Evolutionary conservation across 2,329 filamentous ascomycete genomes (phyloP).

Genomic region (Fusarium metavorans): DNA sequence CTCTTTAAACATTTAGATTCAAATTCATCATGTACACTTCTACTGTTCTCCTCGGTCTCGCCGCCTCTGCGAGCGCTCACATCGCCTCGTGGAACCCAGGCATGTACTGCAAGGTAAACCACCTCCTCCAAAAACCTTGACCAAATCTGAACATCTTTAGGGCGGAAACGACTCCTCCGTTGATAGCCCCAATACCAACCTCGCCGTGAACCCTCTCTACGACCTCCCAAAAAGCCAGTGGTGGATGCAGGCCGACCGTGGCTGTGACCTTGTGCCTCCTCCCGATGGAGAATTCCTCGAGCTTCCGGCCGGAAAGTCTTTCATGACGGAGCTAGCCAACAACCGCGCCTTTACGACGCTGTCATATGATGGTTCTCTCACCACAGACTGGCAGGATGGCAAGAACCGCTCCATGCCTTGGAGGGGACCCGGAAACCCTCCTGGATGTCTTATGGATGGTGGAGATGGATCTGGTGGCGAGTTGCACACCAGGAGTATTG

Average conservation of each 20-base stretch:
- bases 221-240: slow-evolving; percentile 58
- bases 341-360: slow-evolving; percentile 63
- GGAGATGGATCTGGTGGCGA: slow-evolving; percentile 56
- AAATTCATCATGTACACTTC: slow-evolving; percentile 35
- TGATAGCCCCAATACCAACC: slow-evolving; percentile 58
- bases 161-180: slow-evolving; percentile 47
- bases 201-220: slow-evolving; percentile 60
- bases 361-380: slow-evolving; percentile 54
- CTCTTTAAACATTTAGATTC: slow-evolving; percentile 5
- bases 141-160: slow-evolving; percentile 23
- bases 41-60: slow-evolving; percentile 36
- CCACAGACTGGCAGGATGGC: slow-evolving; percentile 61
- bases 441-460: slow-evolving; percentile 42
- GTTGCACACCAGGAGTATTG: slow-evolving; percentile 59
- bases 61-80: slow-evolving; percentile 38
- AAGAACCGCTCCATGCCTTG: slow-evolving; percentile 59
- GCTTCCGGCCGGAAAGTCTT: slow-evolving; percentile 60
- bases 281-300: slow-evolving; percentile 51
- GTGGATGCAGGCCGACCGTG: slow-evolving; percentile 64
- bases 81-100: slow-evolving; percentile 45
- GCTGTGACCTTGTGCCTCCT: slow-evolving; percentile 56
- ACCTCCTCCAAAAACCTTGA: not conserved
- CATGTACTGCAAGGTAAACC: slow-evolving; percentile 45
- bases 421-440: slow-evolving; percentile 50
- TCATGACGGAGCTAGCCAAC: slow-evolving; percentile 63